Evolutionary conservation across 257 asterid species (phyloP), one percentile per base, ranked within the genome.

Genomic region (Penstemon barbatus): DNA sequence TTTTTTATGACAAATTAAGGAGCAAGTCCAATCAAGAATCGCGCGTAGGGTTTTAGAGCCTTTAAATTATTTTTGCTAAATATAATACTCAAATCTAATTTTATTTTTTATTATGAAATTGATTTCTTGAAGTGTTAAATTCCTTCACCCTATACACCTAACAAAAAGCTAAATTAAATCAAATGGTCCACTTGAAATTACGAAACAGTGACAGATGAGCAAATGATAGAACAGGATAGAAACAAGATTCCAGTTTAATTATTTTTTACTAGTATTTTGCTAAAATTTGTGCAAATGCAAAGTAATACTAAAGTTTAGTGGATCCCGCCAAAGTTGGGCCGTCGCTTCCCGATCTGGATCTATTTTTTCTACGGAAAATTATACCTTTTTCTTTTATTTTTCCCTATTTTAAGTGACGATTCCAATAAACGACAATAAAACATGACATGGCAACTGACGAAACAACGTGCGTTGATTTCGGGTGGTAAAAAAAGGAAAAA

Each of bases 391-490:
- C 7, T 42, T 57, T 64, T 4, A 71, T 74, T 71, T 66, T 66
- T 60, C 45, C 51, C 64, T 65, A 49, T 54, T 46, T 19, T 57
- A 9, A 37, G 40, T 59, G 53, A 66, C 54, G 73, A 66, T 48
- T 54, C 72, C 66, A 73, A 69, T 67, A 49, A 51, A 76, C 61
- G 67, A 80, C 76, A 65, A 56, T 18, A 72, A 65, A 69, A 48
- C 19, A 43, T 66, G 77, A 75, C 68, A 19, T 70, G 75, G 66
- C 77, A 71, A 69, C 63, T 73, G 72, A 61, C 69, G 50, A 65
- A 74, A 70, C 77, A 62, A 75, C 57, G 83, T 72, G 80, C 80
- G 65, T 57, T 69, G 25, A 66, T 69, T 18, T 41, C 57, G 63
- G 71, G 18, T 25, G 11, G 66, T 13, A 56, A 38, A 4, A 51